A percentile compares a stretch with the other conserved stretches of the same genome.
Conservation (phyloP, 192 early-diverging fungal species). For the Podila clonocystis region DNA sequence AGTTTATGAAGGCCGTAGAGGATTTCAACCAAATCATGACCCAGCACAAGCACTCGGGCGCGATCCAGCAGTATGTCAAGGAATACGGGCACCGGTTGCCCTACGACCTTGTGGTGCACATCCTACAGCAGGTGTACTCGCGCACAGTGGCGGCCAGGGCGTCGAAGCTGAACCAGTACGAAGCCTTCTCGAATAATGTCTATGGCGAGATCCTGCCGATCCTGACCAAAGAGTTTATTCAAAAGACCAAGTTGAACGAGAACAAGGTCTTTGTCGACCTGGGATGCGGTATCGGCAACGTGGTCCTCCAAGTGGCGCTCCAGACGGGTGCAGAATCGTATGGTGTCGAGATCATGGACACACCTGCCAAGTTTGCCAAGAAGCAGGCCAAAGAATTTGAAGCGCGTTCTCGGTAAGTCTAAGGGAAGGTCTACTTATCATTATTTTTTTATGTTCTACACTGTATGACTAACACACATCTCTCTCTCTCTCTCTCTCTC, state of each 20-base stretch:
- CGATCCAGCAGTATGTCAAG: conserved; percentile 28
- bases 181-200: conserved; percentile 80
- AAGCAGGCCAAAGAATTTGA: conserved; percentile 87
- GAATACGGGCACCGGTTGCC: conserved; percentile 52
- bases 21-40: conserved; percentile 77
- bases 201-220: conserved; percentile 94
- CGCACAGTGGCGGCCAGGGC: conserved; percentile 75
- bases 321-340: conserved; percentile 82
- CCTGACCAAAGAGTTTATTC: conserved; percentile 87
- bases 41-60: conserved; percentile 52
- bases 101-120: conserved; percentile 80
- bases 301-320: conserved; percentile 95
- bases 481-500: too few species aligned
- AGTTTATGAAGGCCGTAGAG: conserved; percentile 72
- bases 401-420: conserved; percentile 74
- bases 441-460: background rate
- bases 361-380: conserved; percentile 80
- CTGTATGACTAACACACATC: background rate
- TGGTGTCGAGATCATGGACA: conserved; percentile 95
- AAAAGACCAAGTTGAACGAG: conserved; percentile 68
- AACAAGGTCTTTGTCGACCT: conserved; percentile 91
- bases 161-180: conserved; percentile 38
- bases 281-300: conserved; percentile 96
- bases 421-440: background rate
- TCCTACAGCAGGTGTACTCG: conserved; percentile 90